phyloP scores from a whole-genome alignment of 257 asterid genomes.

The Pogostemon cablin region DNA sequence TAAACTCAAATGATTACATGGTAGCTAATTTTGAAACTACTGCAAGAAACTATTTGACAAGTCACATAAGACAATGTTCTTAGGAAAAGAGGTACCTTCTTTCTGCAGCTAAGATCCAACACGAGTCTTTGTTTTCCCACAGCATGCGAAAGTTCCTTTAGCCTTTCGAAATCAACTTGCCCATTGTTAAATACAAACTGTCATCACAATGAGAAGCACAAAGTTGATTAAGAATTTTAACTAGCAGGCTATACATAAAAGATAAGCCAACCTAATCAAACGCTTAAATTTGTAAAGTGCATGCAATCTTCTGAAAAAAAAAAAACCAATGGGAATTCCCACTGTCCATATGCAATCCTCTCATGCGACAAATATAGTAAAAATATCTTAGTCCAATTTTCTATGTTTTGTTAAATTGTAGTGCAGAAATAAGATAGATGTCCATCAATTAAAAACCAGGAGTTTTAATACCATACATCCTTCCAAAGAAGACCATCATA shows the following conservation, averaged over 20 bases:
- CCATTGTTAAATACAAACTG: slow-evolving; percentile 93
- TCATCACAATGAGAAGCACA: slow-evolving; percentile 32
- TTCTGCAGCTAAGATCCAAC: slow-evolving; percentile 96
- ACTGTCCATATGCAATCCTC: background rate
- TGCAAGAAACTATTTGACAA: slow-evolving; percentile 4
- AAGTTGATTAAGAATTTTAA: slow-evolving; percentile 14
- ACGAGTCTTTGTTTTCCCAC: slow-evolving; percentile 84
- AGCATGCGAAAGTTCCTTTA: slow-evolving; percentile 68
- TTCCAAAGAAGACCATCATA: slow-evolving; percentile 2
- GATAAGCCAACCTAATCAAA: slow-evolving; percentile 25
- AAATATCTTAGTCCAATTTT: slow-evolving; percentile 24
- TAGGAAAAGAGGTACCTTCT: slow-evolving; percentile 59
- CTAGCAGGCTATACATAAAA: slow-evolving; percentile 27
- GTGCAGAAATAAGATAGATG: background rate
- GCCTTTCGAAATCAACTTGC: slow-evolving; percentile 77
- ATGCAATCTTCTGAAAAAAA: background rate
- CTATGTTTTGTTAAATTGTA: slow-evolving; percentile 12
- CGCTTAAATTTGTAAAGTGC: slow-evolving; percentile 1
- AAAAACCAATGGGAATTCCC: slow-evolving; percentile 9
- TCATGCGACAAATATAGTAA: background rate
- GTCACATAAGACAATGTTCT: slow-evolving; percentile 11
- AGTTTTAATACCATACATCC: background rate
- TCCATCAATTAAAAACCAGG: slow-evolving; percentile 18
- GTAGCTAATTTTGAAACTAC: slow-evolving; percentile 5
- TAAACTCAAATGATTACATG: background rate